Percentiles rank a stretch among this genome's conserved stretches.
These are phyloP conservation scores for Euphorbia lathyris DNA, from an alignment of 345 rosid genomes.

Conservation along the genomic window DNA sequence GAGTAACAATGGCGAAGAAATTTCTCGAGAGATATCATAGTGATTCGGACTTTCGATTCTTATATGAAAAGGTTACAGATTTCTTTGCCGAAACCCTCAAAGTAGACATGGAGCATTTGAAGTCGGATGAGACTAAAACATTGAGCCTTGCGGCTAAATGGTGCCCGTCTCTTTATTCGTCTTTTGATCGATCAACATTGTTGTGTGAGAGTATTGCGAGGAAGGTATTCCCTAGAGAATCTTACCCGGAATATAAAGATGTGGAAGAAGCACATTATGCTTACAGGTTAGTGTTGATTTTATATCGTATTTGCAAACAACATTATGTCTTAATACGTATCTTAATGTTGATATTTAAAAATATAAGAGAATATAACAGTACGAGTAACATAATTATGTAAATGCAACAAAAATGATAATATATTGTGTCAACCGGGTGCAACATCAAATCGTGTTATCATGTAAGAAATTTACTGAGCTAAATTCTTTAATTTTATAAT, in stretches of 20 bases:
- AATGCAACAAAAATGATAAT: no score
- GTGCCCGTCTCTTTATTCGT: constrained; percentile 60
- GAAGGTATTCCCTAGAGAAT: constrained; percentile 39
- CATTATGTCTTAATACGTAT: no score
- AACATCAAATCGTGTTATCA: no score
- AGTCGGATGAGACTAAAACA: constrained; percentile 26
- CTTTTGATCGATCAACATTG: constrained; percentile 43
- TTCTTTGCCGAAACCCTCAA: constrained; percentile 39
- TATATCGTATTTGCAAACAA: no score
- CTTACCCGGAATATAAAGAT: constrained; percentile 45
- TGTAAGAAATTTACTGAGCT: no score
- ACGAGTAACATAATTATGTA: no score
- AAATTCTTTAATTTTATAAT: no score
- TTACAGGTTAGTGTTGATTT: constrained; percentile 24
- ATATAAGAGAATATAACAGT: no score
- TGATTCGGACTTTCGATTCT: constrained; percentile 44
- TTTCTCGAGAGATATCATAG: constrained; percentile 27
- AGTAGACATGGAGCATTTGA: constrained; percentile 29
- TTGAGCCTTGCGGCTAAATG: constrained; percentile 66
- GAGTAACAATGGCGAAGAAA: no score
- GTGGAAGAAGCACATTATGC: constrained; percentile 61
- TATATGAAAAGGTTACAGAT: constrained; percentile 50
- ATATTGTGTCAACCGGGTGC: no score
- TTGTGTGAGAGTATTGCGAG: constrained; percentile 59
- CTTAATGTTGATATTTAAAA: no score